Conservation (phyloP, 1,139 yeast genomes). For the Candida frijolesensis region DNA sequence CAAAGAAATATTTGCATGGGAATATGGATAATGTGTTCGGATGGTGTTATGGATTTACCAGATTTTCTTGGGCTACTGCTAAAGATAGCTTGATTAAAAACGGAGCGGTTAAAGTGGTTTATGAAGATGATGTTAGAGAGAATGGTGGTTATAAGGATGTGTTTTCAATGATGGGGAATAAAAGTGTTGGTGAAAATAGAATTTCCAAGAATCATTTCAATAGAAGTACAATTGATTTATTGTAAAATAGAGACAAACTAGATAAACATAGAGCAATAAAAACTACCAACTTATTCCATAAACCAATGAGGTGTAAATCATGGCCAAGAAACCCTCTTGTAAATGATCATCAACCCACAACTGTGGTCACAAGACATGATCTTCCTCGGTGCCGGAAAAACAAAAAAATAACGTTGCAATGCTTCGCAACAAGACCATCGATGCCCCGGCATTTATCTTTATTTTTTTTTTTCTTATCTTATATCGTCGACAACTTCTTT, state of each 20-base stretch:
- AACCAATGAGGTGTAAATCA: too few relatives aligned
- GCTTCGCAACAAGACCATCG: too few relatives aligned
- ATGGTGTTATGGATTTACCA: constrained; percentile 72
- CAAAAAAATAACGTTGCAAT: too few relatives aligned
- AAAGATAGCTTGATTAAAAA: constrained; percentile 64
- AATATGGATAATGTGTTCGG: constrained; percentile 79
- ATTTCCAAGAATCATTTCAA: constrained; percentile 12
- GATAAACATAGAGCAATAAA: too few relatives aligned
- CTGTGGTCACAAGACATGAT: background rate
- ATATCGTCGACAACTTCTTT: background rate
- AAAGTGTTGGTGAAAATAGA: constrained; percentile 2
- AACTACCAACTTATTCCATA: too few relatives aligned
- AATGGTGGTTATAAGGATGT: constrained; percentile 35
- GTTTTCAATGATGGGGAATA: constrained; percentile 18
- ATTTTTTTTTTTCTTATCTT: background rate
- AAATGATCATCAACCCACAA: too few relatives aligned
- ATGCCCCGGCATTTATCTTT: background rate
- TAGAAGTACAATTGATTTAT: constrained; percentile 9
- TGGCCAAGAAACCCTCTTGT: too few relatives aligned
- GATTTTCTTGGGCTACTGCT: constrained; percentile 96
- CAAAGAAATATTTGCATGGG: constrained; percentile 67
- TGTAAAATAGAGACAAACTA: background rate
- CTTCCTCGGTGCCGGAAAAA: too few relatives aligned
- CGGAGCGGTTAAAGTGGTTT: constrained; percentile 46
- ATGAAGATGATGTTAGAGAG: constrained; percentile 36